Base-by-base conservation (phyloP, 352 stramenopile species). In the Pythium rhizo-oryzae region DNA sequence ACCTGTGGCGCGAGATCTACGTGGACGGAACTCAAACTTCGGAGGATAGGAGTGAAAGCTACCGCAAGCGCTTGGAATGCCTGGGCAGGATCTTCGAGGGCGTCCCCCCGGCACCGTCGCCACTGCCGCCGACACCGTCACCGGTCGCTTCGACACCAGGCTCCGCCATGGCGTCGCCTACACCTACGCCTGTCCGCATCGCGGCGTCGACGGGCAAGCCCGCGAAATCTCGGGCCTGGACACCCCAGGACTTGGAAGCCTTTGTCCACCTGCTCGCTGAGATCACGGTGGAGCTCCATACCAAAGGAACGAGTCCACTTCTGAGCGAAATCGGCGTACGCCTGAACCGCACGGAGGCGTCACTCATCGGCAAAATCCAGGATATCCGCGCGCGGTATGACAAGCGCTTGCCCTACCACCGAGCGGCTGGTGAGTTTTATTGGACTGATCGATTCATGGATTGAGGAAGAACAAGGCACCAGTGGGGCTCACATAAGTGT, bases 1-100 rank as follows among this genome's bases (percentile, higher is more conserved):
- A 92, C 60, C 69, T 81, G 43, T 69, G 92, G 25, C 81, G 82
- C 11, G 81, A 92, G 1, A 67, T 94, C 30, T 91, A 85, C 62
- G n/a, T 90, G 6, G 76, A 69, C 3, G 80, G 90, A 44, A 78
- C 80, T 19, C 71, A 75, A n/a, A 83, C 69, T 52, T 47, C 71
- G 59, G 62, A 66, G 41, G 23, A 65, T 51, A 73, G 35, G 47
- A 41, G 37, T 11, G 59, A 59, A 8, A 49, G 43, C 23, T 50
- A 62, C 21, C 28, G 35, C 11, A 24, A 49, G 37, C 81, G 85
- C 3, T 66, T 88, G 39, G 55, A 74, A 37, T 59, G 78, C 30
- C 66, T 93, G 18, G 56, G 74, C 43, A 72, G 76, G 4, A 75
- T 92, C n/a, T 92, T 92, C 43, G 55, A 61, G 4, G 53, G 80